phyloP scores from a whole-genome alignment of 208 protist genomes.

The Crithidia mellificae region DNA sequence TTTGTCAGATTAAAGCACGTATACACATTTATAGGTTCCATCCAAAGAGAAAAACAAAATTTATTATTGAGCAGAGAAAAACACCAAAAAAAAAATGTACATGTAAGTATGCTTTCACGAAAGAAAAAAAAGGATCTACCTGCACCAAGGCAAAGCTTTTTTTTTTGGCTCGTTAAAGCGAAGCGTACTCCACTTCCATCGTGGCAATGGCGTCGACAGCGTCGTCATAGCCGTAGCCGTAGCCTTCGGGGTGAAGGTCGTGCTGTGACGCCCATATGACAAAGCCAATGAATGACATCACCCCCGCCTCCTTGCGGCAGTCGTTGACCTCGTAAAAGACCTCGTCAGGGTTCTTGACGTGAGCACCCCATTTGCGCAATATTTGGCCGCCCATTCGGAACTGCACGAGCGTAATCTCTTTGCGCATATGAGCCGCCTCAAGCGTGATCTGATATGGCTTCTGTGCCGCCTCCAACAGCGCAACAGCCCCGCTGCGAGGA shows the following conservation, averaged over 20 bases:
- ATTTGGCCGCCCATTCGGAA: constrained; percentile 36
- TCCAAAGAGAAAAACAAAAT: no score
- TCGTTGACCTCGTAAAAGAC: constrained; percentile 37
- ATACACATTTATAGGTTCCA: no score
- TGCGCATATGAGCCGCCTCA: constrained; percentile 29
- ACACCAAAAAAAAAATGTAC: no score
- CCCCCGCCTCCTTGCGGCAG: constrained; percentile 23
- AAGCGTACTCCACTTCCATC: constrained; percentile 31
- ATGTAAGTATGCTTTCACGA: no score
- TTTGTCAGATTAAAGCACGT: no score
- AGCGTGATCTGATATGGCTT: constrained; percentile 34
- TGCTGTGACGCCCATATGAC: constrained; percentile 57
- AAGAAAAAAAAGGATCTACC: no score
- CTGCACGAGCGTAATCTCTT: constrained; percentile 40
- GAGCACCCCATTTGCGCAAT: constrained; percentile 55
- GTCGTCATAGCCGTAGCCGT: constrained; percentile 36
- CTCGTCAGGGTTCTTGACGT: constrained; percentile 39
- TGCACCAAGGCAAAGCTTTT: no score
- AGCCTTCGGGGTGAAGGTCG: constrained; percentile 49
- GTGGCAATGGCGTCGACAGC: constrained; percentile 18
- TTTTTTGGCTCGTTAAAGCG: background rate
- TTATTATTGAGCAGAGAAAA: no score
- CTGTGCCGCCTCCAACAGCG: constrained; percentile 28
- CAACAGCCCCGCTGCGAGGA: constrained; percentile 18
- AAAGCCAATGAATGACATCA: constrained; percentile 56